These are phyloP conservation scores for Aspergillus carlsbadensis DNA, from an alignment of 495 filamentous ascomycete genomes.

Conservation along the genomic window DNA sequence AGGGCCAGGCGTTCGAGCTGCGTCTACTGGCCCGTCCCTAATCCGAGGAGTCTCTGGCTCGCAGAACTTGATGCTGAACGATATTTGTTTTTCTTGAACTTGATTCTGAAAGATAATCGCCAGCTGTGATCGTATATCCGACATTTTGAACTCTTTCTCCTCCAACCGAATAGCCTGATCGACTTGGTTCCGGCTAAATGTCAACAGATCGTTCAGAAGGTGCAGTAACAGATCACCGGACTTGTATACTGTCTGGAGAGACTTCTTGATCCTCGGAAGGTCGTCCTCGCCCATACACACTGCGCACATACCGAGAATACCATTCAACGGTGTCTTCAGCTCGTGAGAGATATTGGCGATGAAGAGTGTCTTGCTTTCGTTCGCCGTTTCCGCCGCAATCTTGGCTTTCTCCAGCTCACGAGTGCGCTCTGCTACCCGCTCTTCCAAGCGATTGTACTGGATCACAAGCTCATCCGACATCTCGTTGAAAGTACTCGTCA, in stretches of 20 bases:
- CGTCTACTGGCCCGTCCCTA: constrained; percentile 40
- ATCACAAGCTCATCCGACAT: constrained; percentile 89
- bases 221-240: constrained; percentile 85
- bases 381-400: constrained; percentile 85
- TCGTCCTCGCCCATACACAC: constrained; percentile 91
- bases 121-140: constrained; percentile 76
- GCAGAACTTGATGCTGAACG: constrained; percentile 67
- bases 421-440: constrained; percentile 80
- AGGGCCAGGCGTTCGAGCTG: constrained; percentile 35
- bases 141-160: constrained; percentile 79
- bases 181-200: constrained; percentile 92
- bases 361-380: constrained; percentile 92
- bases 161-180: constrained; percentile 76
- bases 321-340: constrained; percentile 88
- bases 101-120: constrained; percentile 86
- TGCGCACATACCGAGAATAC: constrained; percentile 89
- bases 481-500: constrained; percentile 85
- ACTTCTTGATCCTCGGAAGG: constrained; percentile 69
- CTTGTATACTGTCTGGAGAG: constrained; percentile 82
- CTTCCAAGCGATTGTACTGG: constrained; percentile 80
- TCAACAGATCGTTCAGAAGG: constrained; percentile 85
- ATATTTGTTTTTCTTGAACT: constrained; percentile 72
- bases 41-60: constrained; percentile 4
- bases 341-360: constrained; percentile 97
- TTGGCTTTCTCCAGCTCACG: constrained; percentile 83